Base-by-base conservation (phyloP, 768 basidiomycete genomes). In the Kwoniella sp. region DNA sequence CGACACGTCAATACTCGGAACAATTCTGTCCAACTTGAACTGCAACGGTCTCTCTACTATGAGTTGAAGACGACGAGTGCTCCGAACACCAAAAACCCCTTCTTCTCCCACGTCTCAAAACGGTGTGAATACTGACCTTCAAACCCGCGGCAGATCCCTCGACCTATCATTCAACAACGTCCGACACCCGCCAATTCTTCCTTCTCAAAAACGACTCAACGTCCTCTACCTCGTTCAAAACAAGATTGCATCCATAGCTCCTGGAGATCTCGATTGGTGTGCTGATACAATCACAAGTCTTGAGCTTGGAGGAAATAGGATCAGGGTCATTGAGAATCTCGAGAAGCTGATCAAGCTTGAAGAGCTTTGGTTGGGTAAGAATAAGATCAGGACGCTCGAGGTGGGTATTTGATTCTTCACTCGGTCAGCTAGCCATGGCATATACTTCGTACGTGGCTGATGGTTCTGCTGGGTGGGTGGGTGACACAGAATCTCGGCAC, bases 351-450 rank as follows among this genome's bases (percentile, higher is more conserved):
- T 88, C 0, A 90, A 89, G 68, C 82, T 99, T 10, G 91, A 93
- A 69, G 93, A 97, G 72, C 83, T 99, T 2, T 98, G 95, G 92
- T 81, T 98, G 2, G 96, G 96, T 8, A 99, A 99, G 84, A 99
- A 99, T 79, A 99, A 97, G 82, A 91, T 99, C 62, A 78, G 87
- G 6, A 88, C 86, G 77, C 85, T 99, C 3, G 90, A 94, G 84
- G 91, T 91, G 68, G 46, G 74, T 56, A 17, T 53, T 47, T 22
- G 44, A 12, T 27, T 12, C 22, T 44, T n/a, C n/a, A n/a, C n/a
- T n/a, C n/a, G n/a, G n/a, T n/a, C n/a, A n/a, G n/a, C n/a, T n/a
- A n/a, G n/a, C n/a, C n/a, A n/a, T n/a, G n/a, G n/a, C n/a, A n/a
- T n/a, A n/a, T n/a, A n/a, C n/a, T n/a, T n/a, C n/a, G n/a, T n/a